Conservation (phyloP, 2,329 filamentous ascomycete species). For the Cordyceps militaris region DNA sequence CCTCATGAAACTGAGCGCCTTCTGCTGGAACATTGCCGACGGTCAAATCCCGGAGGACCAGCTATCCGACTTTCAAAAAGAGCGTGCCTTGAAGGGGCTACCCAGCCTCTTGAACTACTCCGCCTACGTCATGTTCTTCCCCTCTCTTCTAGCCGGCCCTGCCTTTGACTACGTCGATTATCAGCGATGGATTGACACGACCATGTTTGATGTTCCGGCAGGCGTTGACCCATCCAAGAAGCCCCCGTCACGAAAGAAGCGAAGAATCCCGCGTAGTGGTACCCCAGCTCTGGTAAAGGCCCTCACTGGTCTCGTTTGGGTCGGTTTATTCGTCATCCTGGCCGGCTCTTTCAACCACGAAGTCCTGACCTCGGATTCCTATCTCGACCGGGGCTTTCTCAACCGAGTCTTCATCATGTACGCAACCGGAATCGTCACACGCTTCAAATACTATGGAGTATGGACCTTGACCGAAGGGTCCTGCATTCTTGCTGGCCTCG, state of each 20-base stretch:
- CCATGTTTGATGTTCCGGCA: constrained; percentile 83
- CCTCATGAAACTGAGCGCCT: constrained; percentile 94
- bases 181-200: constrained; percentile 82
- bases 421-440: constrained; percentile 72
- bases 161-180: constrained; percentile 96
- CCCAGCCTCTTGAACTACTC: constrained; percentile 74
- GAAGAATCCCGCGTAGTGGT: constrained; percentile 85
- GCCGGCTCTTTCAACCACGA: constrained; percentile 58
- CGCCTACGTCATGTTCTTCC: constrained; percentile 94
- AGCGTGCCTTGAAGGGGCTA: constrained; percentile 67
- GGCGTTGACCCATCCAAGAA: constrained; percentile 79
- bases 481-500: constrained; percentile 87
- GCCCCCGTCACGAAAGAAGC: constrained; percentile 79
- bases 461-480: constrained; percentile 91
- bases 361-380: constrained; percentile 59
- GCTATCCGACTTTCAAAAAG: constrained; percentile 81
- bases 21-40: constrained; percentile 97
- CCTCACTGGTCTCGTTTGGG: constrained; percentile 67
- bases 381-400: constrained; percentile 59
- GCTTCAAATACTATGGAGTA: constrained; percentile 94
- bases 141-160: constrained; percentile 79
- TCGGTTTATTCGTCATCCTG: constrained; percentile 69
- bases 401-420: constrained; percentile 73
- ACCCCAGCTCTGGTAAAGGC: constrained; percentile 77
- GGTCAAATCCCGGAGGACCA: constrained; percentile 71